These are phyloP conservation scores for Hypomyces rosellus DNA, from an alignment of 2,329 filamentous ascomycete species.

Conservation along the genomic window DNA sequence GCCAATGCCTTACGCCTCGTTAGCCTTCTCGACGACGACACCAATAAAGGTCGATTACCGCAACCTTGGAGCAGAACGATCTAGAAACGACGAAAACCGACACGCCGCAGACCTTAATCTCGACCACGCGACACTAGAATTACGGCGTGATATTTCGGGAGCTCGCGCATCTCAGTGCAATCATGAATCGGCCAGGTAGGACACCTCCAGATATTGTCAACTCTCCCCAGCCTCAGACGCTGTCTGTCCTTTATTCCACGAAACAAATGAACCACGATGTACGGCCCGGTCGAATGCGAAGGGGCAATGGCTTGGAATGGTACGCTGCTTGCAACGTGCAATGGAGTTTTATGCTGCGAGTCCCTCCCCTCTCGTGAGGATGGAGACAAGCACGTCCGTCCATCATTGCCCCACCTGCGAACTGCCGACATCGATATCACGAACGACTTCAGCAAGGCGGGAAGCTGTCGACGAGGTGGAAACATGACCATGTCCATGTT, in stretches of 20 bases:
- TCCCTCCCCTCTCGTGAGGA: neutral
- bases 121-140: slow-evolving; percentile 13
- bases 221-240: slow-evolving; percentile 7
- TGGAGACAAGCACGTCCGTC: no score
- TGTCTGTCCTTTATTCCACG: slow-evolving; percentile 1
- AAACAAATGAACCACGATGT: slow-evolving; percentile 3
- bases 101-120: slow-evolving; percentile 12
- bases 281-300: neutral
- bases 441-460: neutral
- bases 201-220: slow-evolving; percentile 4
- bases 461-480: neutral
- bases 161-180: slow-evolving; percentile 26
- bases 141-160: slow-evolving; percentile 9
- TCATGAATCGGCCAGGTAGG: slow-evolving; percentile 58
- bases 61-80: slow-evolving; percentile 3
- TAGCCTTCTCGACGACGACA: slow-evolving; percentile 21
- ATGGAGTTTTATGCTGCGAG: neutral
- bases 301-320: neutral
- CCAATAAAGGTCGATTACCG: slow-evolving; percentile 7
- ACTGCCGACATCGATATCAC: neutral
- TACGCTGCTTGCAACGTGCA: neutral
- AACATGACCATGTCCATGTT: neutral
- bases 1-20: slow-evolving; percentile 19
- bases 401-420: slow-evolving; percentile 8
- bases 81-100: slow-evolving; percentile 12